Base-by-base conservation (phyloP, 2,329 filamentous ascomycete species). In the Ophiostoma pallidulum region DNA sequence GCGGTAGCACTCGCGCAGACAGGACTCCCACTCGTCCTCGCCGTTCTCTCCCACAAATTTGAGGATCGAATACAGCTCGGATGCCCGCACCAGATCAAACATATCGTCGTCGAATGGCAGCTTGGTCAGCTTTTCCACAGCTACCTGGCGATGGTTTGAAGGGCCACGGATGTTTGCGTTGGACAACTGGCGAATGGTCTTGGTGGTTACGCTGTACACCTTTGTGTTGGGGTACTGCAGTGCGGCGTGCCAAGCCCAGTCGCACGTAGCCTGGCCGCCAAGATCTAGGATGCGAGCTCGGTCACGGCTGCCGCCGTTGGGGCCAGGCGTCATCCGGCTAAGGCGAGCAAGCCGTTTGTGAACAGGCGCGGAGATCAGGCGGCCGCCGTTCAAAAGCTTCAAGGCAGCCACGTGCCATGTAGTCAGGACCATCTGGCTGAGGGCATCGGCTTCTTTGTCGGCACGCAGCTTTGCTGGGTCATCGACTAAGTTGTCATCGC, bases 171-270 rank as follows among this genome's bases (percentile, higher is more conserved):
- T 79, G 58, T 85, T 85, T 51, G 76, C 78, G 63, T 86, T 86
- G 58, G 81, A 80, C 26, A 81, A 68, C 61, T 88, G 83, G 32
- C 79, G 76, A 54, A 84, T 74, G 8, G 80, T 67, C 64, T 85
- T 84, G 54, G 56, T 87, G 32, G 84, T 85, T 47, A 91, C 87
- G 0, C 91, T 96, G 68, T 90, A 94, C 46, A 96, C 79, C 62
- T 87, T 89, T 48, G 86, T 77, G 62, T 87, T 83, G 16, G 86
- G 87, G 64, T 90, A 92, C 62, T 91, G 84, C 41, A 86, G 74
- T 1, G 92, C 89, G 49, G 88, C 85, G 61, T 92, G 82, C 92
- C 92, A 98, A 19, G 86, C 91, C 92, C 92, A 98, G 64, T 94
- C 89, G 61, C 88, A 91, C 13, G 85, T 80, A 0, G 84, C 75